Percentiles rank a stretch among this genome's conserved stretches.
Evolutionary conservation across 306 rosid species (phyloP).

Genomic region (Quercus aquifolioides): DNA sequence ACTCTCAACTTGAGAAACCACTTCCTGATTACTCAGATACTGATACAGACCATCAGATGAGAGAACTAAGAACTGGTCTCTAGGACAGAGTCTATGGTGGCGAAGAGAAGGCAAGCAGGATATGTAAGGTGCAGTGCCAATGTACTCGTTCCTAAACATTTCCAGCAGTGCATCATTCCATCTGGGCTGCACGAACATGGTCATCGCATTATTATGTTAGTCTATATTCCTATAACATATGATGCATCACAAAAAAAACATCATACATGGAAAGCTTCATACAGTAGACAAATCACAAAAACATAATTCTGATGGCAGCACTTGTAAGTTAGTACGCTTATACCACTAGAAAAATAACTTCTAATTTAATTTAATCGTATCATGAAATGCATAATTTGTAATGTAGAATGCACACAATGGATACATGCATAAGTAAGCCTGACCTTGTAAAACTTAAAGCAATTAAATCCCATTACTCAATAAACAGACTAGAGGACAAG

Average conservation of each 20-base stretch:
- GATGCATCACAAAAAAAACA: conserved; percentile 19
- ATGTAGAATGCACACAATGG: neutral
- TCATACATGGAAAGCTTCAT: neutral
- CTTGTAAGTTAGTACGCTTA: neutral
- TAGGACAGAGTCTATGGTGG: conserved; percentile 79
- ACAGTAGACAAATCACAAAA: conserved; percentile 13
- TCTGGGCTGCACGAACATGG: conserved; percentile 72
- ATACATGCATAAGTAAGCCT: neutral
- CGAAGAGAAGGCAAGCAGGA: conserved; percentile 91
- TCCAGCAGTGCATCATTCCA: conserved; percentile 83
- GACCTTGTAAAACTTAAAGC: neutral
- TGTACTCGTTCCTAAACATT: conserved; percentile 91
- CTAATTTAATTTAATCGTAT: neutral
- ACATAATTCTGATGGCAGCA: conserved; percentile 6
- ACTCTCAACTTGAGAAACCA: conserved; percentile 85
- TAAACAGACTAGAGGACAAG: neutral
- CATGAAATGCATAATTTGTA: neutral
- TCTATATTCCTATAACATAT: conserved; percentile 1
- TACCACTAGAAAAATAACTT: neutral
- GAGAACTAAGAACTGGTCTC: conserved; percentile 91
- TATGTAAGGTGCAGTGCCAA: conserved; percentile 90
- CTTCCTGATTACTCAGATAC: conserved; percentile 92
- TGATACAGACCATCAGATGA: conserved; percentile 98
- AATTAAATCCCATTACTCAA: neutral
- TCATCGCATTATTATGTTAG: conserved; percentile 28